A percentile compares a stretch with the other conserved stretches of the same genome.
phyloP scores from a whole-genome alignment of 805 yeast genomes.

The Nakazawaea ishiwadae region DNA sequence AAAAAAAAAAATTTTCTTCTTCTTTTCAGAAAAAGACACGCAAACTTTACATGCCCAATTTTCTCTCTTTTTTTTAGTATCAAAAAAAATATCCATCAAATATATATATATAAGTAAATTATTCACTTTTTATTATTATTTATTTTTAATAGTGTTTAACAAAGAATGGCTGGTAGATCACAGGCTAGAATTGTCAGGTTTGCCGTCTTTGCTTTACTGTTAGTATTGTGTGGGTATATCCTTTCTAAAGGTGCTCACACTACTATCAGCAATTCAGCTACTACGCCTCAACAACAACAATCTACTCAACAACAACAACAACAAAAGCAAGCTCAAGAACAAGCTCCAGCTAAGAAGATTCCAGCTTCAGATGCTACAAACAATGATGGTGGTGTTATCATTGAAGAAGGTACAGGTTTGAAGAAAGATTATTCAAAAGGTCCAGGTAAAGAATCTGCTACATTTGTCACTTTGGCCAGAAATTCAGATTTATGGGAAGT shows the following conservation, averaged over 20 bases:
- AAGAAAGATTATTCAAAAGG: conserved; percentile 10
- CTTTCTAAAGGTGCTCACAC: conserved; percentile 41
- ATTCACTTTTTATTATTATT: background rate
- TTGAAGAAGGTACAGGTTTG: conserved; percentile 7
- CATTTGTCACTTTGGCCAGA: conserved; percentile 78
- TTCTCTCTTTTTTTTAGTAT: too few relatives aligned
- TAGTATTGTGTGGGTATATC: conserved; percentile 42
- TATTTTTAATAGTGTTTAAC: background rate
- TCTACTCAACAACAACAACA: background rate
- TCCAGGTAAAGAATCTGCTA: conserved; percentile 50
- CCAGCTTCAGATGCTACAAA: too few relatives aligned
- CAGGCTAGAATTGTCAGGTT: conserved; percentile 45
- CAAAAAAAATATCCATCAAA: too few relatives aligned
- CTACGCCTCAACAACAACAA: background rate
- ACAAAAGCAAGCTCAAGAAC: conserved; percentile 11
- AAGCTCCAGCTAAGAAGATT: conserved; percentile 3
- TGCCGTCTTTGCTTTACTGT: conserved; percentile 40
- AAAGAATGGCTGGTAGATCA: conserved; percentile 35
- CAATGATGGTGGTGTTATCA: conserved; percentile 9
- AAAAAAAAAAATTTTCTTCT: background rate
- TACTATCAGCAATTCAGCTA: conserved; percentile 19
- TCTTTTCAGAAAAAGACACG: background rate
- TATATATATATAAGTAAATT: too few relatives aligned
- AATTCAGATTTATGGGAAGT: conserved; percentile 64
- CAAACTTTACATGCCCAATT: background rate